Conservation (phyloP, 306 rosid species). For the Trichosanthes cucumerina region DNA sequence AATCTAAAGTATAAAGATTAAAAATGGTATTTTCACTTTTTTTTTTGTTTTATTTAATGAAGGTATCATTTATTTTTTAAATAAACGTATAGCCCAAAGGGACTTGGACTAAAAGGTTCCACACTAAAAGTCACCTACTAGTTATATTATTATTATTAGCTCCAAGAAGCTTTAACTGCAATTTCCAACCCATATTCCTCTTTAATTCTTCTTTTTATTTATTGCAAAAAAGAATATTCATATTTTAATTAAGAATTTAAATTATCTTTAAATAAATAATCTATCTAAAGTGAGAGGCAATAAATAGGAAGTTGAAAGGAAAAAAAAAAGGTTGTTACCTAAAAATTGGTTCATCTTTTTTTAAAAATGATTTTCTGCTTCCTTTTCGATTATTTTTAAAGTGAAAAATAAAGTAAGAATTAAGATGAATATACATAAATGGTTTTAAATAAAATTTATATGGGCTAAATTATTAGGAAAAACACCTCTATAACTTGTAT, state of each 20-base stretch:
- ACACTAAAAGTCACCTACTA: neutral
- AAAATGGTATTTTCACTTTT: no score
- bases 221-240: neutral
- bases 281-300: neutral
- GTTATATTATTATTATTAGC: neutral
- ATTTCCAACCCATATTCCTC: neutral
- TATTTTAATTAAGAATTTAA: neutral
- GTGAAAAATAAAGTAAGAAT: neutral
- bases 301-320: neutral
- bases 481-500: no score
- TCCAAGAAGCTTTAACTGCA: neutral
- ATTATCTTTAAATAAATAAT: no score
- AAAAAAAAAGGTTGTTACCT: neutral
- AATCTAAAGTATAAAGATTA: no score
- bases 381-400: no score
- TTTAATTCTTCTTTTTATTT: neutral
- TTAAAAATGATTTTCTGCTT: no score
- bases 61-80: no score
- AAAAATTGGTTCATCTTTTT: neutral
- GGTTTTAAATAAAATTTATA: no score
- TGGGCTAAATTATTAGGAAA: no score
- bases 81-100: no score
- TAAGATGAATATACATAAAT: neutral
- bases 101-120: neutral
- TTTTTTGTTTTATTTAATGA: no score